phyloP scores from a whole-genome alignment of 306 rosid species.

The Senna siamea region DNA sequence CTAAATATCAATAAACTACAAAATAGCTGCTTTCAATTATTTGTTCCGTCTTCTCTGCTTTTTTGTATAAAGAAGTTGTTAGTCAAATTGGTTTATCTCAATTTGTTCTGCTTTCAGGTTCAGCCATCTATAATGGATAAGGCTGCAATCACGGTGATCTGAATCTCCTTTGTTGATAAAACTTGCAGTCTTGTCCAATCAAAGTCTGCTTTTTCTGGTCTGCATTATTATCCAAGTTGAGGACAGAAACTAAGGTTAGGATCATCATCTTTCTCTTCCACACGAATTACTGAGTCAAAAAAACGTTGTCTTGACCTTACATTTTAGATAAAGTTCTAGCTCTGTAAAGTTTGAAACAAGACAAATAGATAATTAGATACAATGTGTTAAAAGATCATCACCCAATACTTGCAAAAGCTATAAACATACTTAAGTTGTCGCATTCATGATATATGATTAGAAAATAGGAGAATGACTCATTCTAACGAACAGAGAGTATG shows the following conservation, averaged over 20 bases:
- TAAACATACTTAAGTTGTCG: neutral
- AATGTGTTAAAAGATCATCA: neutral
- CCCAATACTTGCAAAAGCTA: neutral
- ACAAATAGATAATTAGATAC: neutral
- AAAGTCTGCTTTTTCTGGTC: slow-evolving; percentile 6
- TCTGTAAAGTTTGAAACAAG: neutral
- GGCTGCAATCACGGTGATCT: slow-evolving; percentile 3
- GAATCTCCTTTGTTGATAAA: neutral
- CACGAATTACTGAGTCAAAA: neutral
- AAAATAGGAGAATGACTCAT: neutral
- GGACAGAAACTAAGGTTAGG: neutral
- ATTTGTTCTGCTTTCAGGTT: slow-evolving; percentile 8
- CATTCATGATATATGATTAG: neutral
- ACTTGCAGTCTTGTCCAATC: slow-evolving; percentile 3
- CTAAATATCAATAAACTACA: slow-evolving; percentile 25
- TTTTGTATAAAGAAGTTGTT: slow-evolving; percentile 4
- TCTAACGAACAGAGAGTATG: neutral
- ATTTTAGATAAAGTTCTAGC: neutral
- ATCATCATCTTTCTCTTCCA: neutral
- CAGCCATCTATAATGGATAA: neutral
- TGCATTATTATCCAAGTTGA: slow-evolving; percentile 2
- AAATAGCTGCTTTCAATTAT: slow-evolving; percentile 14
- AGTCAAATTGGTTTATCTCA: slow-evolving; percentile 15
- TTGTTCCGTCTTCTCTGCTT: slow-evolving; percentile 3
- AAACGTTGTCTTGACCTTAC: neutral